Conservation (phyloP, 164 flowering plant genomes). For the Umbellularia californica region DNA sequence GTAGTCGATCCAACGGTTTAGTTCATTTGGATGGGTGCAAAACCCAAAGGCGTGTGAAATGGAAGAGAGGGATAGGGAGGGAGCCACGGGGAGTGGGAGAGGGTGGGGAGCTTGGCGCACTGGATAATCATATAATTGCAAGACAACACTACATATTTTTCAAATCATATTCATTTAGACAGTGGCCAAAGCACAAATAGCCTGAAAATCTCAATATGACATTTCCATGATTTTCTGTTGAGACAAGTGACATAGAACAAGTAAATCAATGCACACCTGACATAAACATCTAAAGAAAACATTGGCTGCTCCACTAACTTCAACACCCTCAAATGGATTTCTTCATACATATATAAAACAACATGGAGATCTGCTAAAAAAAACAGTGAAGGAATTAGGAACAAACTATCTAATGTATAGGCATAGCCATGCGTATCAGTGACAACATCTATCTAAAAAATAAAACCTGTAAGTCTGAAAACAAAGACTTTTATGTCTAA, state of each 20-base stretch:
- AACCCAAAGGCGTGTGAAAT: too few species aligned
- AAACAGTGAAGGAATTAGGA: background rate
- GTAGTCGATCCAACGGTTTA: too few species aligned
- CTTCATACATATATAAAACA: conserved; percentile 12
- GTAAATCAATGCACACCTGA: conserved; percentile 19
- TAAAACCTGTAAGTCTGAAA: too few species aligned
- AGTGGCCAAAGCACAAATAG: background rate
- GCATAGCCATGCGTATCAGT: too few species aligned
- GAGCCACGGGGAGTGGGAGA: too few species aligned
- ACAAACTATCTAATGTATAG: background rate
- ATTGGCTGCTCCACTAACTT: conserved; percentile 22
- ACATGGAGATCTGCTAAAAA: background rate
- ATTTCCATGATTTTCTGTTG: conserved; percentile 30
- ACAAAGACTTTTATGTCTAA: too few species aligned
- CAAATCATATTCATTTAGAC: background rate
- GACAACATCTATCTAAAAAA: too few species aligned
- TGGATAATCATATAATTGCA: too few species aligned
- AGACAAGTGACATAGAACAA: conserved; percentile 38
- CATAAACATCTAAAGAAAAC: conserved; percentile 9
- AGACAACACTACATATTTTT: too few species aligned
- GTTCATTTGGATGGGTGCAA: too few species aligned
- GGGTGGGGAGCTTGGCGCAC: too few species aligned
- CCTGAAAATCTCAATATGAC: conserved; percentile 10
- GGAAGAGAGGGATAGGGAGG: too few species aligned
- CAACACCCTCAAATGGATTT: background rate